phyloP scores from a whole-genome alignment of 768 basidiomycete species.

The Boletus rubescentipes region DNA sequence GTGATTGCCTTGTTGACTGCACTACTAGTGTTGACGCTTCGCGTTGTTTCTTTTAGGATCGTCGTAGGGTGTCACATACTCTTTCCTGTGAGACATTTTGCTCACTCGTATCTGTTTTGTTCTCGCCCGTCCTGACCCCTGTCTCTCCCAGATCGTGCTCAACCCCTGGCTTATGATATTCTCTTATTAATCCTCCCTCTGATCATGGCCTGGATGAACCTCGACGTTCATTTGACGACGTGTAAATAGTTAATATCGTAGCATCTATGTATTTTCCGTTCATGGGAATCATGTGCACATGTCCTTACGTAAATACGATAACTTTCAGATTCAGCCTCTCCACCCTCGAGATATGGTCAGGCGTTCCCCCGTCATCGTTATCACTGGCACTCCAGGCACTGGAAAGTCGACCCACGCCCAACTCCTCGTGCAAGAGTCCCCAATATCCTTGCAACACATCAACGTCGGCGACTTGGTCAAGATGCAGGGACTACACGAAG shows the following conservation, averaged over 20 bases:
- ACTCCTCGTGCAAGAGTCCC: conserved; percentile 72
- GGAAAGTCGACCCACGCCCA: conserved; percentile 94
- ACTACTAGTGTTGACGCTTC: not conserved
- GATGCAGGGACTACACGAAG: conserved; percentile 74
- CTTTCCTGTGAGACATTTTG: conserved; percentile 58
- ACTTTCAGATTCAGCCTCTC: not conserved
- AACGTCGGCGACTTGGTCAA: conserved; percentile 92
- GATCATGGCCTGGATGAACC: not conserved
- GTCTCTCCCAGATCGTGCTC: conserved; percentile 61
- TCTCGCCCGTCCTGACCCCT: conserved; percentile 20
- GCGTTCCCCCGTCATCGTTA: conserved; percentile 66
- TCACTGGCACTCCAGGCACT: conserved; percentile 93
- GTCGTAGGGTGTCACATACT: conserved; percentile 67
- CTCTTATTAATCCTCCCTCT: conserved; percentile 39
- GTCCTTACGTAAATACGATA: conserved; percentile 4
- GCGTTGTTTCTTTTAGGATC: conserved; percentile 26
- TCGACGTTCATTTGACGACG: not conserved
- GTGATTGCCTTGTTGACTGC: not conserved
- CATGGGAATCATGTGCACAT: not conserved
- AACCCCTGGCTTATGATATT: conserved; percentile 92
- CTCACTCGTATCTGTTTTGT: conserved; percentile 9
- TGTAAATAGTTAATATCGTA: not conserved
- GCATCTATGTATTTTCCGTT: not conserved
- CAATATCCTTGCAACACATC: conserved; percentile 71
- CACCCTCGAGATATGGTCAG: conserved; percentile 10